Evolutionary conservation across 495 filamentous ascomycete species (phyloP).

Genomic region (Neurospora africana): DNA sequence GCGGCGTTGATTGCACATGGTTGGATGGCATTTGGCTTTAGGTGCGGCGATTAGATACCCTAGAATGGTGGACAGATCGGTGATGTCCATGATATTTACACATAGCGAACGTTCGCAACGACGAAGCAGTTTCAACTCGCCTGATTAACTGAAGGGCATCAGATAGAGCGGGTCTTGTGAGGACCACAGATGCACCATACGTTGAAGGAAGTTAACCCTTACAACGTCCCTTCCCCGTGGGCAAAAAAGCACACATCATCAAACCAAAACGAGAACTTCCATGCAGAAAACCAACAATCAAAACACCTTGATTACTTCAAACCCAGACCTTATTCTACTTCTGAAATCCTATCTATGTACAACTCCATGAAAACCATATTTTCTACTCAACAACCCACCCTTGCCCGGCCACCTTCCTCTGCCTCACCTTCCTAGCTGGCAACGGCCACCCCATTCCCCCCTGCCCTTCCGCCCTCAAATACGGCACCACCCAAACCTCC

Average conservation of each 20-base stretch:
- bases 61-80: neutral
- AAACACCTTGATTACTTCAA: neutral
- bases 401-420: slow-evolving; percentile 57
- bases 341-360: neutral
- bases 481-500: slow-evolving; percentile 75
- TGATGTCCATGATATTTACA: neutral
- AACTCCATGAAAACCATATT: neutral
- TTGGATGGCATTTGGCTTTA: neutral
- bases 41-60: neutral
- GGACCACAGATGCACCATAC: neutral
- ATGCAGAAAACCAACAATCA: neutral
- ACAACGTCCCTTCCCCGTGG: neutral
- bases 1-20: neutral
- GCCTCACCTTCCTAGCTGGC: slow-evolving; percentile 69
- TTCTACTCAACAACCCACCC: slow-evolving; percentile 58
- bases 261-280: neutral
- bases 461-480: slow-evolving; percentile 53
- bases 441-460: slow-evolving; percentile 70
- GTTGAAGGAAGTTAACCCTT: neutral
- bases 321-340: neutral
- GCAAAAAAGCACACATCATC: neutral
- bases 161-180: too few species aligned
- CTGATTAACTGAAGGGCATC: too few species aligned
- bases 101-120: neutral
- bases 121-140: too few species aligned